Conservation (phyloP, 2,329 filamentous ascomycete genomes). For the Ceratocystis colombiana region DNA sequence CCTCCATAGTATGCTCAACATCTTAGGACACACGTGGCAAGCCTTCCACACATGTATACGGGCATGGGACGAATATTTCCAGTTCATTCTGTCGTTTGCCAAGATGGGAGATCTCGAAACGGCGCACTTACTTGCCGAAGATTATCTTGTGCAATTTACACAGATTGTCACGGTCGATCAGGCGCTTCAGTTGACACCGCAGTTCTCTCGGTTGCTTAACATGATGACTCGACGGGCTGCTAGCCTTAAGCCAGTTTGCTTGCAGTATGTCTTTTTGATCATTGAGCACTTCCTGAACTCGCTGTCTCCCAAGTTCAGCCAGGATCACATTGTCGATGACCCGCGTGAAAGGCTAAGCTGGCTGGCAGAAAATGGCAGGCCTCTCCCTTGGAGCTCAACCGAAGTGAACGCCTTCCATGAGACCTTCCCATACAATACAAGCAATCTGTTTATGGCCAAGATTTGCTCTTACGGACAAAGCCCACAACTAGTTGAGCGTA, state of each 20-base stretch:
- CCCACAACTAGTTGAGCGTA: conserved; percentile 40
- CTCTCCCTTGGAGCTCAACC: conserved; percentile 38
- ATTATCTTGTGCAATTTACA: conserved; percentile 50
- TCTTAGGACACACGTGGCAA: conserved; percentile 50
- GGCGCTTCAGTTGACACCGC: conserved; percentile 40
- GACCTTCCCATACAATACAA: conserved; percentile 34
- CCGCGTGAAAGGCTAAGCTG: conserved; percentile 35
- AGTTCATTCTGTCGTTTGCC: conserved; percentile 57
- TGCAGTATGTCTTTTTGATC: background rate
- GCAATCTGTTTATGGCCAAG: conserved; percentile 54
- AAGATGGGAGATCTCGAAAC: conserved; percentile 50
- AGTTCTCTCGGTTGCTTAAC: conserved; percentile 47
- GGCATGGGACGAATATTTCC: conserved; percentile 69
- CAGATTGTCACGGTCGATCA: conserved; percentile 53
- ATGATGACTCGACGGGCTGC: conserved; percentile 42
- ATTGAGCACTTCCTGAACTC: conserved; percentile 36
- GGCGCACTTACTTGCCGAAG: conserved; percentile 47
- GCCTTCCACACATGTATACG: conserved; percentile 52
- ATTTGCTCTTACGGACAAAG: conserved; percentile 55
- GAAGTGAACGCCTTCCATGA: conserved; percentile 41
- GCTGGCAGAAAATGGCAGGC: conserved; percentile 30
- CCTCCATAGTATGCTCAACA: conserved; percentile 35
- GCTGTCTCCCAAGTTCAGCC: conserved; percentile 35
- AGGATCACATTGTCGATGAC: conserved; percentile 35
- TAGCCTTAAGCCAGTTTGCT: conserved; percentile 13